Evolutionary conservation across 73 alveolate genomes (phyloP).

Genomic region (Symbiodinium pilosum): DNA sequence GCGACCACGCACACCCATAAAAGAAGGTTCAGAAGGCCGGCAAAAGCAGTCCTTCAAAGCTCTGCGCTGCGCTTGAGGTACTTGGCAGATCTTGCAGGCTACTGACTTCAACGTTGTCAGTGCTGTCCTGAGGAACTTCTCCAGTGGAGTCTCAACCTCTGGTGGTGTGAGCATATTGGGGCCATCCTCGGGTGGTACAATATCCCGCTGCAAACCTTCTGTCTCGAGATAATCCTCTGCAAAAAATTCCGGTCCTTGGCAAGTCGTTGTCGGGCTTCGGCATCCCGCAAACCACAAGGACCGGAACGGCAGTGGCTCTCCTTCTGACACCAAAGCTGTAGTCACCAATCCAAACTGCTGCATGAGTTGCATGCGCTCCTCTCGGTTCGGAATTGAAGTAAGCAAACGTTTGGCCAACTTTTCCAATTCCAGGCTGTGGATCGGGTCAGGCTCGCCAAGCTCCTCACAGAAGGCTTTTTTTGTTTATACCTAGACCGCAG

Average conservation of each 20-base stretch:
- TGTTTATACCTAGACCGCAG: too few relatives aligned
- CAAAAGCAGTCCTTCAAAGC: constrained; percentile 61
- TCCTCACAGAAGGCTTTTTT: too few relatives aligned
- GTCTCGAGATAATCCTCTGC: too few relatives aligned
- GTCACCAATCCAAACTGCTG: background rate
- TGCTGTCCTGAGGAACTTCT: constrained; percentile 36
- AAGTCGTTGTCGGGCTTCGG: background rate
- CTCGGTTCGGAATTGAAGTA: constrained; percentile 17
- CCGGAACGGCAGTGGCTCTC: background rate
- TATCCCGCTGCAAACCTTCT: background rate
- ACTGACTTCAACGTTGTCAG: too few relatives aligned
- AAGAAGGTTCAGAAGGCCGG: constrained; percentile 32
- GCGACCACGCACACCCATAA: constrained; percentile 43
- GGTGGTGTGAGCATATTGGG: constrained; percentile 69
- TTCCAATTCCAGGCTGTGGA: constrained; percentile 55
- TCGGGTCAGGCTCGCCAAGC: too few relatives aligned
- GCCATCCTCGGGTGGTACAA: constrained; percentile 22
- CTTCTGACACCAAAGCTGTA: background rate
- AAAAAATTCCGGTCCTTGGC: too few relatives aligned
- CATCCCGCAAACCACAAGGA: background rate
- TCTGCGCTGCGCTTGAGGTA: background rate
- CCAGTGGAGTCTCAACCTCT: constrained; percentile 13
- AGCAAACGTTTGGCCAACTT: background rate
- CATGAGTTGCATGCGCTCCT: background rate
- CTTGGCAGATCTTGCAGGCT: background rate